Base-by-base conservation (phyloP, 139 green algal genomes). In the Micractinium conductrix region DNA sequence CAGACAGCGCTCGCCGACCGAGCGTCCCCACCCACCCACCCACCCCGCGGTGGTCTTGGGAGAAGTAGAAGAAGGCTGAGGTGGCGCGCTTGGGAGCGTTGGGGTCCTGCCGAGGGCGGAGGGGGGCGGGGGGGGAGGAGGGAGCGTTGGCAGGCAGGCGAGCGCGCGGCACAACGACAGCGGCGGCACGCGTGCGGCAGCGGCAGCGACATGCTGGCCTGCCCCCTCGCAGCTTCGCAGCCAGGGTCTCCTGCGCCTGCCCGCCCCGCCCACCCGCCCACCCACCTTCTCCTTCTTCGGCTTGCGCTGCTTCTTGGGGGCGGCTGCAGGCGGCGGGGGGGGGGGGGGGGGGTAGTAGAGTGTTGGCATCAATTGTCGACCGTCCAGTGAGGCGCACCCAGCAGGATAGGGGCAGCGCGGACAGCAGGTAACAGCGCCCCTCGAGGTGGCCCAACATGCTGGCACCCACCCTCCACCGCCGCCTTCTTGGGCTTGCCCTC, bases 21-120 rank as follows among this genome's bases (percentile, higher is more conserved):
- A n/a, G n/a, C n/a, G n/a, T n/a, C n/a, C n/a, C n/a, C n/a, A n/a
- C n/a, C n/a, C n/a, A n/a, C 17, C 2, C 87, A 92, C 43, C 96
- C 82, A 95, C 70, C 75, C 78, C 92, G 26, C 93, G 93, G 67
- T 96, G 93, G 30, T 95, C 89, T 10, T 84, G 62, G 83, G 92
- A 94, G 33, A 97, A 98, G 88, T 93, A 95, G 95, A 98, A 97
- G 91, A 95, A 98, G 38, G 92, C 94, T 2, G 90, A 94, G 37
- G 97, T 80, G n/a, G 80, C 89, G 22, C 90, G 90, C 86, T 98
- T 98, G 78, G 96, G 96, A 10, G 94, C 96, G 88, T 98, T 95
- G 80, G 87, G 83, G 44, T 89, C 92, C 80, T 93, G 89, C 90
- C 87, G 37, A 24, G 33, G 35, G 17, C 33, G 33, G 19, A 10